phyloP scores from a whole-genome alignment of 352 stramenopile genomes.

The Phytophthora agathidicida region DNA sequence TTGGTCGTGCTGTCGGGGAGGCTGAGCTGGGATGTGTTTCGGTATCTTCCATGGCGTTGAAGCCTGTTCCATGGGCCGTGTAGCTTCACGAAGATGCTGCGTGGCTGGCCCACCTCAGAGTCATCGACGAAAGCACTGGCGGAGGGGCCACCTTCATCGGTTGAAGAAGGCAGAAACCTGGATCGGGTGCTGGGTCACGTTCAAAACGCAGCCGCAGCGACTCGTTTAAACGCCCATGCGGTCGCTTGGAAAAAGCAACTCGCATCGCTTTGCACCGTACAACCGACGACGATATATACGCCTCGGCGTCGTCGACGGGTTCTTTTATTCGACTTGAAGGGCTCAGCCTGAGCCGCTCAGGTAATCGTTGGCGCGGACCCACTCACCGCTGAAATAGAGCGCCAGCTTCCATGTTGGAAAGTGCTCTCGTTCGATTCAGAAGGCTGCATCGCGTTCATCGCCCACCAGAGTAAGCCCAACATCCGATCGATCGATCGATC shows the following conservation, averaged over 20 bases:
- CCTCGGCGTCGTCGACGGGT: constrained; percentile 12
- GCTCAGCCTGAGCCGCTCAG: too few species aligned
- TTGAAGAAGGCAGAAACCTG: background rate
- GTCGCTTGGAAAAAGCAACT: constrained; percentile 20
- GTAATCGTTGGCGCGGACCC: background rate
- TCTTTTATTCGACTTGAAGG: constrained; percentile 8
- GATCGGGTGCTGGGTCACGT: constrained; percentile 7
- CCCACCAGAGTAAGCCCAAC: constrained; percentile 1
- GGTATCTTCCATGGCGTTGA: constrained; percentile 23
- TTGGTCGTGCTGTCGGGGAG: constrained; percentile 21
- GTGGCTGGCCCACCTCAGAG: constrained; percentile 21
- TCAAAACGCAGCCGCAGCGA: constrained; percentile 11
- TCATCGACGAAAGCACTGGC: constrained; percentile 12
- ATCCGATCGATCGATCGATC: background rate
- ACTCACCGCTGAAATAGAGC: background rate
- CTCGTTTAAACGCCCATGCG: constrained; percentile 24
- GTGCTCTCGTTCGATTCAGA: background rate
- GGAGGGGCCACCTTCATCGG: background rate
- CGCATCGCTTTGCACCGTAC: background rate
- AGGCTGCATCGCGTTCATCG: background rate
- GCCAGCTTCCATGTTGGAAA: constrained; percentile 5
- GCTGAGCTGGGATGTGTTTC: constrained; percentile 17
- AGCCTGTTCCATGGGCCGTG: constrained; percentile 11
- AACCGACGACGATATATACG: constrained; percentile 16
- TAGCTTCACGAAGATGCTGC: constrained; percentile 8